Conservation (phyloP, 2,329 filamentous ascomycete genomes). For the Sclerotiophoma versabilis region DNA sequence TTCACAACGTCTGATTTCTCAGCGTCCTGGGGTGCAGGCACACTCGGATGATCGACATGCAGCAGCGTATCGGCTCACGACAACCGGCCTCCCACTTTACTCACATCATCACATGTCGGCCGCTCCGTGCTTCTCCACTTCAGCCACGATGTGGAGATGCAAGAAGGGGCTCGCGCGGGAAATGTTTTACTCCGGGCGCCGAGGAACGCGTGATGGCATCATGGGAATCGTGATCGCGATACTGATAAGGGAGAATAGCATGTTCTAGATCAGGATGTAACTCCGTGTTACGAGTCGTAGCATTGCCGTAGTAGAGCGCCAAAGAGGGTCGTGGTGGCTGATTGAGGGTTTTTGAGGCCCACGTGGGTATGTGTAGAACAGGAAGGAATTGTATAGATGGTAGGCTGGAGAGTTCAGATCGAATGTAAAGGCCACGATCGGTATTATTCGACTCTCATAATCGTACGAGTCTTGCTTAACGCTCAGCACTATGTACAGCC, state of each 20-base stretch:
- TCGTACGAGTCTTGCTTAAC: conserved; percentile 4
- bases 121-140: conserved; percentile 6
- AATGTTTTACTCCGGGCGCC: not conserved
- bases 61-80: not conserved
- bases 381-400: not conserved
- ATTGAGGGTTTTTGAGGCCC: not conserved
- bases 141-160: not conserved
- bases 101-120: conserved; percentile 4
- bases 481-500: conserved; percentile 21
- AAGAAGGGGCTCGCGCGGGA: conserved; percentile 1
- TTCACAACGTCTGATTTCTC: too few relatives aligned
- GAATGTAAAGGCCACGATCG: conserved; percentile 1
- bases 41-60: conserved; percentile 11
- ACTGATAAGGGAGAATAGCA: not conserved
- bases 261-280: not conserved
- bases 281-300: conserved; percentile 1
- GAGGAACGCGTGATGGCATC: not conserved
- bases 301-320: not conserved
- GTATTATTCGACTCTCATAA: conserved; percentile 9
- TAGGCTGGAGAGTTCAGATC: not conserved
- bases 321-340: not conserved
- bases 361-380: conserved; percentile 1
- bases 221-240: conserved; percentile 10
- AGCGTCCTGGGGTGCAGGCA: conserved; percentile 1
- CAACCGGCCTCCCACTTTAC: not conserved